Conservation (phyloP, 2,329 filamentous ascomycete species). For the Zymoseptoria ardabiliae region DNA sequence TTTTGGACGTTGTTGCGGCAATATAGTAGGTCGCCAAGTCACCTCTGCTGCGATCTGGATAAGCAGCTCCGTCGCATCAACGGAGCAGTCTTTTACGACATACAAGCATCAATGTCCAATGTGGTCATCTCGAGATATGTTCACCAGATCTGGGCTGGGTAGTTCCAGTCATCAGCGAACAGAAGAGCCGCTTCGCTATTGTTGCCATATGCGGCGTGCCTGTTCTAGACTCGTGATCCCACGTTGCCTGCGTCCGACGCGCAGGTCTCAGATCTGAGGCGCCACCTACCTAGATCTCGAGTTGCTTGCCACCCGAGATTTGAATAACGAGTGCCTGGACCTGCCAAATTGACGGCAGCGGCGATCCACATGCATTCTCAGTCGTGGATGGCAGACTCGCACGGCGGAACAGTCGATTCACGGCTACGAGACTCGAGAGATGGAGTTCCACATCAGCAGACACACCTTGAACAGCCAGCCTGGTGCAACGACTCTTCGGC, state of each 20-base stretch:
- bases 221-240: not conserved
- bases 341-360: not conserved
- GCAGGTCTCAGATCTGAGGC: not conserved
- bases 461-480: no score
- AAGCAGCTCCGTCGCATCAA: not conserved
- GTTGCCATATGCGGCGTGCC: not conserved
- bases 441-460: no score
- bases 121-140: no score
- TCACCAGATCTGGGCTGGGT: not conserved
- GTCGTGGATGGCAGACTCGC: not conserved
- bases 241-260: not conserved
- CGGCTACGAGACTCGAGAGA: no score
- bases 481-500: no score
- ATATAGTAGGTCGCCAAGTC: not conserved
- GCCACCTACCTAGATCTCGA: not conserved
- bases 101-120: no score
- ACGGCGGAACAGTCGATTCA: not conserved
- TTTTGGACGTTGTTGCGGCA: not conserved
- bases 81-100: not conserved
- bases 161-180: not conserved
- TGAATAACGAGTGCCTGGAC: not conserved
- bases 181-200: not conserved
- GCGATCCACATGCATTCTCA: not conserved
- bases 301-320: not conserved
- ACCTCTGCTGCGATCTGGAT: not conserved